Evolutionary conservation across 2,329 filamentous ascomycete species (phyloP).

Genomic region (Dothistroma septosporum): DNA sequence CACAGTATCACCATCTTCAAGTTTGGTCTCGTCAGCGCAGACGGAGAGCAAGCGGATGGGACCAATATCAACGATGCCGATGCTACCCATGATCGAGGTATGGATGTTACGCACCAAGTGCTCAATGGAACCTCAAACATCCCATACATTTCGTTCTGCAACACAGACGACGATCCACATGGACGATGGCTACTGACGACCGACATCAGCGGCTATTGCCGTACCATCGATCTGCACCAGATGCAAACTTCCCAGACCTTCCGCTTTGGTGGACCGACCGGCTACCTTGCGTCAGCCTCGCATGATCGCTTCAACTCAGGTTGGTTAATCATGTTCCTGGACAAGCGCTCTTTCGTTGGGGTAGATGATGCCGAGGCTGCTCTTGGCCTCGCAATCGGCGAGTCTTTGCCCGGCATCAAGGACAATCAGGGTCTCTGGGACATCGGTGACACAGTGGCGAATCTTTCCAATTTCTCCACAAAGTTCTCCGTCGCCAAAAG

Average conservation of each 20-base stretch:
- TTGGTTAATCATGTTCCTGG: constrained; percentile 39
- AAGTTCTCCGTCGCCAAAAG: constrained; percentile 10
- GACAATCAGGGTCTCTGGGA: constrained; percentile 28
- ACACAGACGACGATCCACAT: constrained; percentile 52
- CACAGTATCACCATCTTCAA: constrained; percentile 56
- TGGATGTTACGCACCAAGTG: constrained; percentile 29
- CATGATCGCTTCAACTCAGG: constrained; percentile 33
- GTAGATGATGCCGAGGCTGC: constrained; percentile 22
- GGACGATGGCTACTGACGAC: constrained; percentile 56
- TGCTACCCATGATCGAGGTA: constrained; percentile 13
- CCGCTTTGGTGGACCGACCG: constrained; percentile 20
- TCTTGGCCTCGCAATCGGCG: constrained; percentile 23
- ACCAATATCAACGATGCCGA: constrained; percentile 22
- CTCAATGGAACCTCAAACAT: constrained; percentile 47
- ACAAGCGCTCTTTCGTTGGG: constrained; percentile 33
- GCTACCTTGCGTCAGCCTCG: constrained; percentile 3
- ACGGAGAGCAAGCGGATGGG: constrained; percentile 11
- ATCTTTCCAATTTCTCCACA: constrained; percentile 20
- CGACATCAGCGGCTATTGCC: constrained; percentile 44
- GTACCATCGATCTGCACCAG: constrained; percentile 29
- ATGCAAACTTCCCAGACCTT: constrained; percentile 24
- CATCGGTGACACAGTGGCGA: constrained; percentile 26
- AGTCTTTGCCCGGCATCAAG: constrained; percentile 19
- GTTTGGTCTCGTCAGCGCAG: constrained; percentile 49
- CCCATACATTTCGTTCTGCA: constrained; percentile 56